Evolutionary conservation across 2,329 filamentous ascomycete genomes (phyloP).

Genomic region (Diplocarpon mali): DNA sequence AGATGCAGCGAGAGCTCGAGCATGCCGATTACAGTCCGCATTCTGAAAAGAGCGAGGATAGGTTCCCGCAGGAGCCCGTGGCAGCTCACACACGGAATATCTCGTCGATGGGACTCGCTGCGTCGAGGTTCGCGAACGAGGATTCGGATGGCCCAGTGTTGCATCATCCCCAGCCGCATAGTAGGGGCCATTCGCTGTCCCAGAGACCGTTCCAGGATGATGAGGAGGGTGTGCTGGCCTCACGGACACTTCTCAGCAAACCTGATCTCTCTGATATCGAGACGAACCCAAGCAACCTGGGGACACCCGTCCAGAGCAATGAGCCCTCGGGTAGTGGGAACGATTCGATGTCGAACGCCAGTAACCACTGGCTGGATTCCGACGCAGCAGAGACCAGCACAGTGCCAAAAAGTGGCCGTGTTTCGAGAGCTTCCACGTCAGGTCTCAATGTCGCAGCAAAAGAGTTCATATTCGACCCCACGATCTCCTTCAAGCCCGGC

Average conservation of each 20-base stretch:
- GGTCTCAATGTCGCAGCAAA: slow-evolving; percentile 83
- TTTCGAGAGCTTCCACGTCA: slow-evolving; percentile 59
- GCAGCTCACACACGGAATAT: slow-evolving; percentile 14
- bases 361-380: slow-evolving; percentile 53
- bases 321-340: slow-evolving; percentile 39
- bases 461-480: slow-evolving; percentile 67
- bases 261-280: slow-evolving; percentile 54
- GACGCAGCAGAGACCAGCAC: slow-evolving; percentile 32
- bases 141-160: slow-evolving; percentile 46
- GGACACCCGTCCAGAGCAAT: slow-evolving; percentile 46
- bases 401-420: slow-evolving; percentile 39
- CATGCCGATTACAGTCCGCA: slow-evolving; percentile 67
- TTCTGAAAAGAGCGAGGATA: slow-evolving; percentile 25
- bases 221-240: slow-evolving; percentile 31
- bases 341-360: slow-evolving; percentile 43
- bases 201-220: slow-evolving; percentile 53
- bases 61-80: slow-evolving; percentile 13
- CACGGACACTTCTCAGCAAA: slow-evolving; percentile 19
- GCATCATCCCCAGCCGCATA: slow-evolving; percentile 66
- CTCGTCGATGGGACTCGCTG: slow-evolving; percentile 20
- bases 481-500: slow-evolving; percentile 36
- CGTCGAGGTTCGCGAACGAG: slow-evolving; percentile 37
- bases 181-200: slow-evolving; percentile 58
- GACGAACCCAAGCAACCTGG: slow-evolving; percentile 62
- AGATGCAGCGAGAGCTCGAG: slow-evolving; percentile 67